Evolutionary conservation across 768 basidiomycete species (phyloP).

Genomic region (Boletales sp.): DNA sequence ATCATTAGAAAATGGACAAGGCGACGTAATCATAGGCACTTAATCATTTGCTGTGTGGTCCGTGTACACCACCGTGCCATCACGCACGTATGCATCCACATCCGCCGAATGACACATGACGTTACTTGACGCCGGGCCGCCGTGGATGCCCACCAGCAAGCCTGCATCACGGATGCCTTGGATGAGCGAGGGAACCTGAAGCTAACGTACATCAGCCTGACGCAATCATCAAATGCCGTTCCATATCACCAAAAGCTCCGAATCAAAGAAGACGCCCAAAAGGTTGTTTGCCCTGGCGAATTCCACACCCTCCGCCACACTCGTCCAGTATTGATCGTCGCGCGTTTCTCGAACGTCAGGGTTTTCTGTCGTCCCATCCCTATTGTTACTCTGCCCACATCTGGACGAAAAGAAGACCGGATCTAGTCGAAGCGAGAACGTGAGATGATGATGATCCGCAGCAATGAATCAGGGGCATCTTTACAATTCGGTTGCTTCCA

Average conservation of each 20-base stretch:
- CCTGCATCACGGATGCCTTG: slow-evolving; percentile 87
- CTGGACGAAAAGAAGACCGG: slow-evolving; percentile 93
- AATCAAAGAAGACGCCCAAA: slow-evolving; percentile 87
- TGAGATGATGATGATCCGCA: slow-evolving; percentile 22
- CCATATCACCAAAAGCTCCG: slow-evolving; percentile 70
- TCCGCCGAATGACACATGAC: slow-evolving; percentile 37
- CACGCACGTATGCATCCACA: slow-evolving; percentile 66
- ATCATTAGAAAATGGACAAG: slow-evolving; percentile 16
- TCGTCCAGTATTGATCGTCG: slow-evolving; percentile 50
- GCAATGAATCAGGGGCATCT: slow-evolving; percentile 13
- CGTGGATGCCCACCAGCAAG: slow-evolving; percentile 82
- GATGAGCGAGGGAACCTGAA: slow-evolving; percentile 85
- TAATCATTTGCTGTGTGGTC: slow-evolving; percentile 56
- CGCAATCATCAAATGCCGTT: slow-evolving; percentile 6
- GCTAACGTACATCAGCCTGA: slow-evolving; percentile 32
- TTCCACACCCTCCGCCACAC: slow-evolving; percentile 87
- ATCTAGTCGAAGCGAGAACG: slow-evolving; percentile 46
- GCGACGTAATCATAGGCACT: slow-evolving; percentile 22
- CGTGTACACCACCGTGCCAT: slow-evolving; percentile 64
- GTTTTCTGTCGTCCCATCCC: slow-evolving; percentile 25
- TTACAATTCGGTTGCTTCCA: slow-evolving; percentile 99
- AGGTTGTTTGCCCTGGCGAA: slow-evolving; percentile 92
- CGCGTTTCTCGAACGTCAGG: slow-evolving; percentile 40
- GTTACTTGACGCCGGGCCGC: slow-evolving; percentile 44
- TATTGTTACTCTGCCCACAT: slow-evolving; percentile 61